Base-by-base conservation (phyloP, 768 basidiomycete genomes). In the Leccinum boreale region DNA sequence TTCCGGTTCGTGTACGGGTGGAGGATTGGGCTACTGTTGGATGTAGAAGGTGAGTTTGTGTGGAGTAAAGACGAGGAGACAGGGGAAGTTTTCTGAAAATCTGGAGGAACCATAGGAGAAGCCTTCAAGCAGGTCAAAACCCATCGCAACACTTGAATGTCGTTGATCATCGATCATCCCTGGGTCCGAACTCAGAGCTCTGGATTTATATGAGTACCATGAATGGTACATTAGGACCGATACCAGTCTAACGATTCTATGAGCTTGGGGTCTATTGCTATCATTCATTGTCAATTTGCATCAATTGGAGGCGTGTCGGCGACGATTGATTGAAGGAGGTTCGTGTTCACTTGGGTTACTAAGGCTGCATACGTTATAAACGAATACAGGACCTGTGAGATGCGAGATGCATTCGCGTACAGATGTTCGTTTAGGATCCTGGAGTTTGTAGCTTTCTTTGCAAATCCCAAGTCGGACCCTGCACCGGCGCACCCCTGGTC, bases 371-470 rank as follows among this genome's bases (percentile, higher is more conserved):
- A 83, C 85, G 75, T 84, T 89, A 65, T 86, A 83, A 26, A 92
- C 79, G 72, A 98, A 97, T 2, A 81, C 63, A 24, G 89, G 87
- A 75, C 97, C 95, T 9, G 87, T 81, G 58, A 97, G 80, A 72
- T 93, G 85, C 62, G 58, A 97, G 80, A 72, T 93, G 85, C 62
- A 88, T 89, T 66, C 82, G 78, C 3, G 94, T 95, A 67, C 89
- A 86, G 9, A 93, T 5, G 91, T 95, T 97, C 33, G 76, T 68
- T 85, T 86, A 23, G 94, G 94, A 71, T 44, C 29, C 3, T 77
- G 74, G 77, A 98, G 95, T 26, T 7, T 26, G 26, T 70, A 95
- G 74, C 67, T 84, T 33, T 33, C 31, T 5, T 89, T 35, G 78
- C 86, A 17, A 98, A 73, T 17, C 87, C 88, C 58, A 81, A 65